Evolutionary conservation across 2,329 filamentous ascomycete species (phyloP), one percentile per base, ranked within the genome.

Genomic region (Botrytis medusae): DNA sequence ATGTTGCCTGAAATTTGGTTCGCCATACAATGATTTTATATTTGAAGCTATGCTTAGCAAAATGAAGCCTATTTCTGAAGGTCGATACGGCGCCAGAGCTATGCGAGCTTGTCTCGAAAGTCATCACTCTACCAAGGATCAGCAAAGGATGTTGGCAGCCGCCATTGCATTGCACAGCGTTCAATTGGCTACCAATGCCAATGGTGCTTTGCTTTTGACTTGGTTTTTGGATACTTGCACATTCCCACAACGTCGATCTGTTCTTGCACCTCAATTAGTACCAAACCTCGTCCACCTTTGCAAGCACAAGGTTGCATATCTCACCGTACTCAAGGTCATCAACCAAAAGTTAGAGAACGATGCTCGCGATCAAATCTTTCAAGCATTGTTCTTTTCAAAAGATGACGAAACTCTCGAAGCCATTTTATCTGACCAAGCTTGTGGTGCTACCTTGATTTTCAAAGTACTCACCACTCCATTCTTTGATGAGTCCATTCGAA

Each of bases 181-280:
- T 40, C 95, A 98, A 84, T 88, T 99, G 75, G 95, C 96, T 16
- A 98, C 95, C 68, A 98, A 98, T 81, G 92, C 95, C 65, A 99
- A 99, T 79, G 96, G 96, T 46, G 96, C 96, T 60, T 86, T 99
- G 67, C 87, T 99, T 34, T 85, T 99, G 77, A 99, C 96, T 18
- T 99, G 96, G 96, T 97, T 98, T 87, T 86, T 99, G 72, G 96
- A 99, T 81, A 98, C 96, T 1, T 99, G 96, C 87, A 98, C 93
- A 22, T 97, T 98, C 85, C 94, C 95, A 51, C 90, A 92, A 78
- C 92, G 96, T 76, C 92, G 96, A 74, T 97, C 93, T 37, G 95
- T 98, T 42, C 87, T 99, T 72, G 95, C 96, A 62, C 96, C 96
- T 32, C 91, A 95, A 78, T 89, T 99, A 37, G 94, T 98, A 25